phyloP scores from a whole-genome alignment of 768 basidiomycete genomes.

The Hericium rajendrae region DNA sequence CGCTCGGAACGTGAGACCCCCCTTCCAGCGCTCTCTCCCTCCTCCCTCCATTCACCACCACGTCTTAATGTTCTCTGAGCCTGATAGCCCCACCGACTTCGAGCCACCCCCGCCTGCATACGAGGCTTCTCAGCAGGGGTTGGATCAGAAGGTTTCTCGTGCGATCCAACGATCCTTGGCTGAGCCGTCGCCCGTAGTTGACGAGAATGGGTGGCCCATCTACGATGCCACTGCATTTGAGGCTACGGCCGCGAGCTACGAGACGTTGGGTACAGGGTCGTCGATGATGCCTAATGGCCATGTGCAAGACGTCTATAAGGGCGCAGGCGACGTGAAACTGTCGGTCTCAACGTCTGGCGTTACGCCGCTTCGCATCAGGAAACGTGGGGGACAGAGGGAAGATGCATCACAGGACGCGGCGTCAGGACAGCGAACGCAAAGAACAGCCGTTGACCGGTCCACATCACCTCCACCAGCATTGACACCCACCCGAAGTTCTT shows the following conservation, averaged over 20 bases:
- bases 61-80: background rate
- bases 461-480: slow-evolving; percentile 18
- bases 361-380: background rate
- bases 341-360: background rate
- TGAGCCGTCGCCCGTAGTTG: background rate
- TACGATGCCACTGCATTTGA: slow-evolving; percentile 9
- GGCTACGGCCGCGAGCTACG: slow-evolving; percentile 2
- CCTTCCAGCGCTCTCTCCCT: background rate
- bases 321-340: background rate
- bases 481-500: background rate
- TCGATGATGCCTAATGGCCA: background rate
- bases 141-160: slow-evolving; percentile 6
- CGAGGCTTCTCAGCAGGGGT: slow-evolving; percentile 6
- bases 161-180: slow-evolving; percentile 2
- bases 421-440: slow-evolving; percentile 23
- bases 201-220: slow-evolving; percentile 7
- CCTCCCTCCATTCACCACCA: background rate
- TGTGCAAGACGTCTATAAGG: background rate
- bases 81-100: background rate
- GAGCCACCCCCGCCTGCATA: slow-evolving; percentile 10
- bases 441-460: slow-evolving; percentile 19
- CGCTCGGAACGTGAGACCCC: background rate
- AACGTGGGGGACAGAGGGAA: background rate
- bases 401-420: slow-evolving; percentile 22
- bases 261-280: background rate